Evolutionary conservation across 1,284 basidiomycete species (phyloP), one percentile per base, ranked within the genome.

Genomic region (Boletus smithii): DNA sequence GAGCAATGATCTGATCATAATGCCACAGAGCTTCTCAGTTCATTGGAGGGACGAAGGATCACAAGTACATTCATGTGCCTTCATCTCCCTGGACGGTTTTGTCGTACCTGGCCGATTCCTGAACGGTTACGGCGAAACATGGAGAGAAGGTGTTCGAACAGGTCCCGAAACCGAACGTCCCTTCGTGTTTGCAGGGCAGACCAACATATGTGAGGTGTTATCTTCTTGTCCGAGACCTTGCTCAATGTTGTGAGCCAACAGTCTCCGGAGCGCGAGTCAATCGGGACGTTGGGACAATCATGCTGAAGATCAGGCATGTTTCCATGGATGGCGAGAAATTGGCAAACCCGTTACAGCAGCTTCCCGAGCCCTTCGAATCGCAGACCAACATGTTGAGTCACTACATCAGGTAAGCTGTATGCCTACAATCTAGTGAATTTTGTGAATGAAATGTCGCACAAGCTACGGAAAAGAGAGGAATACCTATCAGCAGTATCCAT

Each of bases 31-130:
- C 8, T 85, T 85, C 59, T 67, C 70, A 3, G 74, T 85, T 0
- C 73, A 77, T 54, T 85, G 83, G 83, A 68, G 66, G 27, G 83
- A 85, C 54, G 67, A 75, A 46, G 80, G 76, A n/a, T 70, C 75
- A 29, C 59, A 62, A 22, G 58, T 77, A 3, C 71, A 77, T 47
- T 77, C 78, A 5, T 81, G 79, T 48, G 67, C 73, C 1, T 85
- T 74, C 56, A 79, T 86, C 13, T 69, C 69, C 20, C 61, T 85
- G 5, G 83, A 85, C 56, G 82, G 82, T 0, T 70, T 74, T 45
- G 61, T 70, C 7, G 77, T 80, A 5, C 77, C 83, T 1, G 83
- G 82, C 5, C 68, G 76, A 13, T 85, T 83, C 55, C 61, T 84
- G 5, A 72, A 67, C 36, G 82, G 83, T 11, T 46, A 59, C n/a